Conservation (phyloP, 2,329 filamentous ascomycete genomes). For the Ophiostoma novo-ulmi region DNA sequence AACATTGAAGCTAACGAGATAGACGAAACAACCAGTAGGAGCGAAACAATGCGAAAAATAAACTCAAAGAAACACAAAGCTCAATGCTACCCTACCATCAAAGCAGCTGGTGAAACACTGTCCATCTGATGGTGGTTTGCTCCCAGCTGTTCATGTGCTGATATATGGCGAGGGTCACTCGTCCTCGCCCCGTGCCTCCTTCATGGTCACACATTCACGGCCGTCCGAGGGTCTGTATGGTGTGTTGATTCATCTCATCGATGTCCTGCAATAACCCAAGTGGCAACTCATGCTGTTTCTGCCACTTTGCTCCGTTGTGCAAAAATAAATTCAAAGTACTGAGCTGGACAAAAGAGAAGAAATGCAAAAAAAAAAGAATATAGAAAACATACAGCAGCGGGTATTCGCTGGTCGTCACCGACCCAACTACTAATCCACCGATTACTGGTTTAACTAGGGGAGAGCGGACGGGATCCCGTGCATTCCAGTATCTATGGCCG, state of each 20-base stretch:
- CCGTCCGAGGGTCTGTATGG: constrained; percentile 2
- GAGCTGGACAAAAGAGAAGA: background rate
- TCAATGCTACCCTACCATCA: background rate
- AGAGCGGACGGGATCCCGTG: background rate
- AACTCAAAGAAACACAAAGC: background rate
- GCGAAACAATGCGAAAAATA: background rate
- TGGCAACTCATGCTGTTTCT: background rate
- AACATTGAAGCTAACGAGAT: background rate
- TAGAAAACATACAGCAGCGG: background rate
- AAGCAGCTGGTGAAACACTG: background rate
- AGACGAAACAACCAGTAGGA: background rate
- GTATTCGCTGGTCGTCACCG: constrained; percentile 1
- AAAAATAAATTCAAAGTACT: no score
- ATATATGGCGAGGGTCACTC: background rate
- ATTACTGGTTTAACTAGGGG: background rate
- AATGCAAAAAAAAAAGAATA: no score
- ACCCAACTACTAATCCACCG: constrained; percentile 1
- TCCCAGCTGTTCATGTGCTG: background rate
- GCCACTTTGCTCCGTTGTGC: no score
- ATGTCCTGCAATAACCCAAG: no score
- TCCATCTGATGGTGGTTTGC: background rate
- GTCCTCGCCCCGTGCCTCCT: background rate
- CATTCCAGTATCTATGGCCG: background rate
- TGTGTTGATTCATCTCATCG: background rate
- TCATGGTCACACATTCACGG: background rate